Conservation (phyloP, 495 filamentous ascomycete genomes). For the Talaromyces wortmannii region DNA sequence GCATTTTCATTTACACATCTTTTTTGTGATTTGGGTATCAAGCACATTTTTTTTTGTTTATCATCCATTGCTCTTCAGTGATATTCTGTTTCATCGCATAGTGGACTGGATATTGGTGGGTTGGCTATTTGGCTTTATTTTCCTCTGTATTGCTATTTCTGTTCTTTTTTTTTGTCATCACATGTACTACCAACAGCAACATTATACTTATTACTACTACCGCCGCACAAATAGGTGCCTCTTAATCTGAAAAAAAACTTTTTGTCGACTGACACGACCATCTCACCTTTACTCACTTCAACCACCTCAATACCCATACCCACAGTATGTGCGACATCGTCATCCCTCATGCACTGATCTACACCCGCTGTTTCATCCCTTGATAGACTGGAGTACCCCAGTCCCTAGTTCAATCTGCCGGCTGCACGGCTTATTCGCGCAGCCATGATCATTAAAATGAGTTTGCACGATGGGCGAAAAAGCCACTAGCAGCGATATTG, state of each 20-base stretch:
- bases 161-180: background rate
- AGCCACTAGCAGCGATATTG: too few species aligned
- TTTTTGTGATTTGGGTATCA: background rate
- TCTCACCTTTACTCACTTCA: background rate
- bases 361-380: too few species aligned
- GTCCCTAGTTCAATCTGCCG: too few species aligned
- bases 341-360: too few species aligned
- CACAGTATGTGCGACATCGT: too few species aligned
- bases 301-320: too few species aligned
- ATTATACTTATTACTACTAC: background rate
- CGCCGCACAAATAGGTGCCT: background rate
- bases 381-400: too few species aligned
- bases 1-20: background rate
- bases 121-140: constrained; percentile 2
- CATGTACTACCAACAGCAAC: constrained; percentile 2
- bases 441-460: too few species aligned
- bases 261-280: too few species aligned
- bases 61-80: background rate
- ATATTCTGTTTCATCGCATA: background rate
- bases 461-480: too few species aligned
- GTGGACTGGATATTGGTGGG: constrained; percentile 5
- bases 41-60: background rate
- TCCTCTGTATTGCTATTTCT: background rate
- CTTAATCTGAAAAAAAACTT: background rate
- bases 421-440: too few species aligned